Conservation (phyloP, 495 filamentous ascomycete species). For the Lichina pygmaea region DNA sequence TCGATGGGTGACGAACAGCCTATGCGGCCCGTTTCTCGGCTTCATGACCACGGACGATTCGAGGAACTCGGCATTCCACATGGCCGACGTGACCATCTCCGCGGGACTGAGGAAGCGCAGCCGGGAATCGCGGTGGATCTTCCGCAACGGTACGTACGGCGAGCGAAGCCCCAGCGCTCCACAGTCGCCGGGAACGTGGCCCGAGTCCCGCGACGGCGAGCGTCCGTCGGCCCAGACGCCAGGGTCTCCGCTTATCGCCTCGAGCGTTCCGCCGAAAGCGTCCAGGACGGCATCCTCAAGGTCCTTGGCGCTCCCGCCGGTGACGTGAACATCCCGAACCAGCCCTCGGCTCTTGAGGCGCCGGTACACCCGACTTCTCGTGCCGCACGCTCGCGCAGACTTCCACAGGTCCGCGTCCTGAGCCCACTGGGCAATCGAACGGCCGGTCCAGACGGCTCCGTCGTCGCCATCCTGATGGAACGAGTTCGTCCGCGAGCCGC, state of each 20-base stretch:
- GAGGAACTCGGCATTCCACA: slow-evolving; percentile 42
- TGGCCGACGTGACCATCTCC: slow-evolving; percentile 36
- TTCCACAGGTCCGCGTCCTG: slow-evolving; percentile 20
- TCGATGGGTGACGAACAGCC: slow-evolving; percentile 37
- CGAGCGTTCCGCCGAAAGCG: slow-evolving; percentile 27
- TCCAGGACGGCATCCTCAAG: slow-evolving; percentile 28
- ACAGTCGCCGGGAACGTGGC: background rate
- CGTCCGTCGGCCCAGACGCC: background rate
- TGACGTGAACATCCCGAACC: slow-evolving; percentile 28
- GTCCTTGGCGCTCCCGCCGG: slow-evolving; percentile 27
- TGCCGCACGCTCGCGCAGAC: slow-evolving; percentile 27
- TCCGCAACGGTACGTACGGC: slow-evolving; percentile 39
- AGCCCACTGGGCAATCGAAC: slow-evolving; percentile 16
- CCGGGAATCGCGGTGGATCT: slow-evolving; percentile 36
- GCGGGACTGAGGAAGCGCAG: slow-evolving; percentile 34
- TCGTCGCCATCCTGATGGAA: background rate
- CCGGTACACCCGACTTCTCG: slow-evolving; percentile 25
- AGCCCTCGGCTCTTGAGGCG: slow-evolving; percentile 39
- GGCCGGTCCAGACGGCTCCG: slow-evolving; percentile 12
- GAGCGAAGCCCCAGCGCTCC: slow-evolving; percentile 15
- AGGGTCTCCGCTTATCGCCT: slow-evolving; percentile 7
- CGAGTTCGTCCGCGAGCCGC: background rate
- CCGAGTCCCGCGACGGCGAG: background rate
- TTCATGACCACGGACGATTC: slow-evolving; percentile 35
- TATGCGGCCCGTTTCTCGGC: slow-evolving; percentile 19